Evolutionary conservation across 768 basidiomycete genomes (phyloP).

Genomic region (Lentinula lateritia): DNA sequence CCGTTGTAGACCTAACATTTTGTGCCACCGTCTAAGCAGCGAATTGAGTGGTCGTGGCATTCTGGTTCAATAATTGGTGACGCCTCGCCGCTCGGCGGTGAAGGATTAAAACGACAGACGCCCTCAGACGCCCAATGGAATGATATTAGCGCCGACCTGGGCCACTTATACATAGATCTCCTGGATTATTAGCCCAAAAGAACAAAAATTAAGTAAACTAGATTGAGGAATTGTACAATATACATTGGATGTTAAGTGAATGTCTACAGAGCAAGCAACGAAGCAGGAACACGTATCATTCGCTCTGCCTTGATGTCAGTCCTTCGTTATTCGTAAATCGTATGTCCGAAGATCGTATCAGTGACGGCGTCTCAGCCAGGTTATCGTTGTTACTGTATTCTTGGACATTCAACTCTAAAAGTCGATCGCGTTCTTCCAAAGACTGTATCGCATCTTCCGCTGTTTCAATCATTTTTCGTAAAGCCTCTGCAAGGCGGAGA

Average conservation of each 20-base stretch:
- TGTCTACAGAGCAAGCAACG: neutral
- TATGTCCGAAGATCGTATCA: neutral
- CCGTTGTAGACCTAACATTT: neutral
- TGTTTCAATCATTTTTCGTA: slow-evolving; percentile 19
- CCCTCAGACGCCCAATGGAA: neutral
- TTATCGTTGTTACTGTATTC: neutral
- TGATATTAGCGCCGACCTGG: neutral
- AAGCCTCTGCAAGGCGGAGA: slow-evolving; percentile 11
- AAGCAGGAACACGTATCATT: no score
- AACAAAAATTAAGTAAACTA: no score
- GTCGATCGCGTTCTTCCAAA: slow-evolving; percentile 16
- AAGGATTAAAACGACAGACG: neutral
- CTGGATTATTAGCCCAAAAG: no score
- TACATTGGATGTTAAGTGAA: no score
- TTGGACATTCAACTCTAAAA: slow-evolving; percentile 1
- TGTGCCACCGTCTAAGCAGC: slow-evolving; percentile 2
- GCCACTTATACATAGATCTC: no score
- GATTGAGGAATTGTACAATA: no score
- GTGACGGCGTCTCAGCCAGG: neutral
- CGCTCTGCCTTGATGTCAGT: neutral
- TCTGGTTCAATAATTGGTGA: neutral
- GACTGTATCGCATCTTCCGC: slow-evolving; percentile 19
- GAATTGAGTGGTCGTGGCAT: neutral
- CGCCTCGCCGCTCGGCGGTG: neutral
- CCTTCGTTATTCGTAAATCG: neutral